These are phyloP conservation scores for Pleomassaria siparia DNA, from an alignment of 2,329 filamentous ascomycete species.

Conservation along the genomic window DNA sequence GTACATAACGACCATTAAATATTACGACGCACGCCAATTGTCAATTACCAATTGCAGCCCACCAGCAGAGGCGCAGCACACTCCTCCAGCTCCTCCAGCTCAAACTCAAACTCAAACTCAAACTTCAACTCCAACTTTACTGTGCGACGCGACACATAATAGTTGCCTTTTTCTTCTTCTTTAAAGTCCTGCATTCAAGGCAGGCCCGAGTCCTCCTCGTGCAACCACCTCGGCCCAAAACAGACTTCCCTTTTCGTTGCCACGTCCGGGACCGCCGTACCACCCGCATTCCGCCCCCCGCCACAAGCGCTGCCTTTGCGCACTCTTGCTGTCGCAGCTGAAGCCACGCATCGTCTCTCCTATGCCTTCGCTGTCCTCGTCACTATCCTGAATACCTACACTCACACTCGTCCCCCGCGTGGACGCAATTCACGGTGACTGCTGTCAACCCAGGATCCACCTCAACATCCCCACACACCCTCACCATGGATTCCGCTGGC, in stretches of 20 bases:
- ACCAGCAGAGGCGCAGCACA: too few relatives aligned
- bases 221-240: constrained; percentile 6
- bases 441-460: not conserved
- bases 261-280: constrained; percentile 3
- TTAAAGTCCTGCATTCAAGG: not conserved
- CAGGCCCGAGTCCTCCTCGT: constrained; percentile 2
- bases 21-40: not conserved
- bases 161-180: not conserved
- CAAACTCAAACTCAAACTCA: not conserved
- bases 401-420: not conserved
- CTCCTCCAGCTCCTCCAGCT: not conserved
- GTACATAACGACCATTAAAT: too few relatives aligned
- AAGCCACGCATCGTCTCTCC: not conserved
- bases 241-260: constrained; percentile 11
- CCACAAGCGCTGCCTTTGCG: constrained; percentile 1
- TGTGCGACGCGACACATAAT: too few relatives aligned
- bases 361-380: constrained; percentile 7
- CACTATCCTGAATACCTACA: not conserved
- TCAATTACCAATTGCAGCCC: too few relatives aligned
- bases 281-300: constrained; percentile 2
- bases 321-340: constrained; percentile 3
- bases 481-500: constrained; percentile 47
- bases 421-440: constrained; percentile 1
- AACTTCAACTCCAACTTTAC: too few relatives aligned
- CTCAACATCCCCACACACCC: constrained; percentile 1